Evolutionary conservation across 768 basidiomycete species (phyloP), one percentile per base, ranked within the genome.

Genomic region (Trametes sanguinea): DNA sequence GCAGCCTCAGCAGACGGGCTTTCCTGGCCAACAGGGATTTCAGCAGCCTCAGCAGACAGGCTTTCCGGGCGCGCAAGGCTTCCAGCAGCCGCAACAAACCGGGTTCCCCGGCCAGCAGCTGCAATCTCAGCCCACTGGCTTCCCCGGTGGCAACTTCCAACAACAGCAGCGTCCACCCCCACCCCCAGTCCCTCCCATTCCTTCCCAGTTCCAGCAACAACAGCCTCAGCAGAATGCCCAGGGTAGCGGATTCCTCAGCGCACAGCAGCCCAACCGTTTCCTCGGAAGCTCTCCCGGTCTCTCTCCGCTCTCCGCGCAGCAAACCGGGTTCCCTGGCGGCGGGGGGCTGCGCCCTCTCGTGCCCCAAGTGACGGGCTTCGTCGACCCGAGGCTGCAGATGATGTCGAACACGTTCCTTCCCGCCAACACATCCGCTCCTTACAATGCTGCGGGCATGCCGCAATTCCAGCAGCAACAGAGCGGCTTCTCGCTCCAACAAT

Each of bases 381-480:
- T 90, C 56, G 90, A 96, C 75, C 94, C 94, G 1, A 78, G 93
- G 17, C 77, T 95, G 52, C 85, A 85, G 72, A 87, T 95, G 84
- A 93, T 97, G 90, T 87, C 87, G n/a, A 90, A 77, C 62, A 88
- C 89, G 0, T 97, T 98, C 76, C 91, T 98, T 86, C 95, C 96
- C 11, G 78, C 84, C 54, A 90, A 86, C 65, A 75, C 77, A 2
- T 79, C 86, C 32, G 74, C 84, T 13, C 85, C 83, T 7, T 89
- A 86, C 70, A 78, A 79, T 44, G 75, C 84, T 2, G 83, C 78
- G 4, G 87, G 85, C 8, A 73, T 78, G 2, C 88, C 92, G 7
- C 87, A 90, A 72, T 84, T 94, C 44, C 87, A 87, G 64, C 86
- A 84, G 60, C 82, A 81, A 46, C 71, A 69, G 54, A 78, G 77